phyloP scores from a whole-genome alignment of 2,329 filamentous ascomycete species.

The Sporothrix phasma region DNA sequence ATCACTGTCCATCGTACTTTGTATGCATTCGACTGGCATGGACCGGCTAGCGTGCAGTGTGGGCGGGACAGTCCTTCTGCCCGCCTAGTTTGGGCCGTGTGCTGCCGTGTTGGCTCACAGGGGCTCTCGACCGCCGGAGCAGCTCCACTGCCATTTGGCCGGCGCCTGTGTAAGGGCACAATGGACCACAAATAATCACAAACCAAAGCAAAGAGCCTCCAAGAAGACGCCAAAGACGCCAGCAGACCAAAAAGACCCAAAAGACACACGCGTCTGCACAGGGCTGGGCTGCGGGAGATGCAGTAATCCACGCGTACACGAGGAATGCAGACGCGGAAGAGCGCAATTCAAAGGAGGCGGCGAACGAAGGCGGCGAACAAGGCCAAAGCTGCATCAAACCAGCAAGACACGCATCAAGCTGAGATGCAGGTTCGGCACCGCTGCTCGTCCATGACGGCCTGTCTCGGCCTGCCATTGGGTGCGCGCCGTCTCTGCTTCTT shows the following conservation, averaged over 20 bases:
- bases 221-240: too few species aligned
- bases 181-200: too few species aligned
- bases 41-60: background rate
- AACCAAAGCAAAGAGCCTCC: too few species aligned
- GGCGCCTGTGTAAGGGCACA: too few species aligned
- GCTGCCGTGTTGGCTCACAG: background rate
- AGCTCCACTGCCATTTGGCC: too few species aligned
- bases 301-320: background rate
- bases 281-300: background rate
- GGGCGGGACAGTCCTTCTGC: background rate
- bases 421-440: too few species aligned
- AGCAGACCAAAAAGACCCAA: too few species aligned
- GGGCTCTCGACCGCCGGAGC: too few species aligned
- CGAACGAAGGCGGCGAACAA: background rate
- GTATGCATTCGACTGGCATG: conserved; percentile 4
- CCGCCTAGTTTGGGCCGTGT: background rate
- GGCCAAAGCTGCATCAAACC: background rate
- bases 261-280: too few species aligned
- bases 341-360: background rate
- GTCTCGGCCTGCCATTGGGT: background rate
- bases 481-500: background rate
- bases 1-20: too few species aligned
- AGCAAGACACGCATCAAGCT: background rate
- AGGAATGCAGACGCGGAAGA: conserved; percentile 7
- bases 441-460: too few species aligned